phyloP scores from a whole-genome alignment of 208 protist genomes.

The Leishmania gerbilli region DNA sequence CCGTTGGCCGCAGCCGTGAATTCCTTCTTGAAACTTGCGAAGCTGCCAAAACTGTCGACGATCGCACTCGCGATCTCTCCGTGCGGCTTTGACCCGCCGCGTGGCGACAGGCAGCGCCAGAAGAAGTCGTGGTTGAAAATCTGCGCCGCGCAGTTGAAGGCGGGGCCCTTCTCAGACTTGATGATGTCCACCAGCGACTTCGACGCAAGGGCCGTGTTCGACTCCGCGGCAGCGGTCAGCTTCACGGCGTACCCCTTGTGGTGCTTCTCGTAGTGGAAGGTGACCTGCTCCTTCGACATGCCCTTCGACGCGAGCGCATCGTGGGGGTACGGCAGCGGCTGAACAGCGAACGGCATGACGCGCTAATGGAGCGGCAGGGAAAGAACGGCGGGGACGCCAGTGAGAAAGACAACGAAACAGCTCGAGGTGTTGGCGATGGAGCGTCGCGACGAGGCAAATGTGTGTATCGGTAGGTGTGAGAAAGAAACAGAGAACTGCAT shows the following conservation, averaged over 20 bases:
- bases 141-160: slow-evolving; percentile 94
- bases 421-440: neutral
- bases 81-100: slow-evolving; percentile 58
- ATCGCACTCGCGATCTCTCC: slow-evolving; percentile 77
- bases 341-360: slow-evolving; percentile 77
- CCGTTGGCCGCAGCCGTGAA: slow-evolving; percentile 83
- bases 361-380: slow-evolving; percentile 86
- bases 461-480: neutral
- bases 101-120: slow-evolving; percentile 86
- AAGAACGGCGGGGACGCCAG: slow-evolving; percentile 43
- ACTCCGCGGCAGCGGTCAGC: slow-evolving; percentile 81
- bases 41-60: slow-evolving; percentile 76
- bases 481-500: neutral
- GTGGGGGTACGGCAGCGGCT: slow-evolving; percentile 77
- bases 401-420: slow-evolving; percentile 20
- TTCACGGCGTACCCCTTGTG: slow-evolving; percentile 92
- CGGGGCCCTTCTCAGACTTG: slow-evolving; percentile 71
- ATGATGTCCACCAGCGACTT: slow-evolving; percentile 90
- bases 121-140: slow-evolving; percentile 96
- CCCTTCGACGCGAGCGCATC: slow-evolving; percentile 83
- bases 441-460: neutral
- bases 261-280: slow-evolving; percentile 93
- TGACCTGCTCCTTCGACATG: slow-evolving; percentile 87
- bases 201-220: slow-evolving; percentile 52
- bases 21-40: slow-evolving; percentile 93